Base-by-base conservation (phyloP, 2,329 filamentous ascomycete species). In the Aurifilum marmelostoma region DNA sequence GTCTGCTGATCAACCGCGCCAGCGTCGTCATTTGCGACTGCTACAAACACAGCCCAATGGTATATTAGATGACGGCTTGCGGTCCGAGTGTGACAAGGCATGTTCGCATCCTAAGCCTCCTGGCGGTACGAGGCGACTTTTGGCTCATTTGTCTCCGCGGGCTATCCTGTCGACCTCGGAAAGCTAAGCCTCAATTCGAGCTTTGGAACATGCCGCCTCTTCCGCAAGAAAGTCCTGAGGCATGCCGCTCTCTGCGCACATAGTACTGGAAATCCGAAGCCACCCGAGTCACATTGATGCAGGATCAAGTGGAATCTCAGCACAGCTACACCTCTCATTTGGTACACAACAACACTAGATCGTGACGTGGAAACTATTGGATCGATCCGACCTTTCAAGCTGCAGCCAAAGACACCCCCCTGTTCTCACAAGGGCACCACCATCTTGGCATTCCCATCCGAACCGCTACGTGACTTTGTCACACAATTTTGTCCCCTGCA, bases 1-100 rank as follows among this genome's bases (percentile, higher is more conserved):
- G 66, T 65, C 66, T 70, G 58, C 66, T 67, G 67, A 67, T 59
- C 67, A 47, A 37, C 50, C 16, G 66, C 64, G 64, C 64, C 67
- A 56, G 43, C 50, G n/a, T 69, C 50, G 59, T 67, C 67, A 69
- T 69, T 9, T 50, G 63, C 59, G 32, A 39, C 59, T 29, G 21
- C 29, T 16, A 29, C 32, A 27, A 29, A 16, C 18, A 56, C 52
- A 37, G 32, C 9, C 56, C 14, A 16, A 47, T 11, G 11, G 24
- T 59, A 27, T n/a, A n/a, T n/a, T n/a, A n/a, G 27, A 7, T 50
- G 29, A 27, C 64, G 65, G 50, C 43, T 54, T 12, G 58, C 14
- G 58, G 11, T 67, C 18, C 34, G 43, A 59, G n/a, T 59, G 29
- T 16, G 29, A 37, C 56, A n/a, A 32, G 32, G 56, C 29, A 37